Percentiles rank a stretch among this genome's conserved stretches.
Conservation (phyloP, 1,139 yeast species). For the Yamadazyma sp. region DNA sequence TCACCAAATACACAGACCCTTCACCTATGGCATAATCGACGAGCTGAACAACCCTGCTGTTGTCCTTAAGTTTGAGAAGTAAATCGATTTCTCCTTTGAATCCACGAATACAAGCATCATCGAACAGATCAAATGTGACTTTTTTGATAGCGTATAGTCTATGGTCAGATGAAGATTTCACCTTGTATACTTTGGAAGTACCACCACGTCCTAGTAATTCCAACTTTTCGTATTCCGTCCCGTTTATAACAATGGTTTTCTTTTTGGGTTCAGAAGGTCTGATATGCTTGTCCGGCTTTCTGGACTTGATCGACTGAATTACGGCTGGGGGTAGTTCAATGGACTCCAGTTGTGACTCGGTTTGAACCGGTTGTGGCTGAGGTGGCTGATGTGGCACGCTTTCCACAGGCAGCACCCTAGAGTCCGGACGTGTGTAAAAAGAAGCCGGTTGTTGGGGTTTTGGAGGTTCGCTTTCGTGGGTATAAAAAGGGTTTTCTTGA, state of each 20-base stretch:
- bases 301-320: conserved; percentile 14
- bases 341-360: background rate
- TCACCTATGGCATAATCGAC: conserved; percentile 71
- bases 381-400: background rate
- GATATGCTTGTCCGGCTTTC: conserved; percentile 11
- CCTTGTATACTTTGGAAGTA: conserved; percentile 87
- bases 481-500: conserved; percentile 1
- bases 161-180: conserved; percentile 51
- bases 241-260: conserved; percentile 48
- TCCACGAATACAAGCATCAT: conserved; percentile 67
- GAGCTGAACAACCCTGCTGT: conserved; percentile 75
- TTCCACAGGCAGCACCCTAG: no score
- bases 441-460: background rate
- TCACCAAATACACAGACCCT: conserved; percentile 67
- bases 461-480: background rate
- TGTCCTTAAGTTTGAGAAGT: conserved; percentile 56
- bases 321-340: conserved; percentile 15
- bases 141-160: conserved; percentile 77
- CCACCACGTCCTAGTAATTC: conserved; percentile 92
- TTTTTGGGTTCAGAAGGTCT: conserved; percentile 18
- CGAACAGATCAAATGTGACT: conserved; percentile 80
- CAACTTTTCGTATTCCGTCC: conserved; percentile 65
- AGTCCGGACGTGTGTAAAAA: background rate
- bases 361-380: background rate
- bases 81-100: conserved; percentile 90